Evolutionary conservation across 257 asterid genomes (phyloP).

Genomic region (Solanum rostratum): DNA sequence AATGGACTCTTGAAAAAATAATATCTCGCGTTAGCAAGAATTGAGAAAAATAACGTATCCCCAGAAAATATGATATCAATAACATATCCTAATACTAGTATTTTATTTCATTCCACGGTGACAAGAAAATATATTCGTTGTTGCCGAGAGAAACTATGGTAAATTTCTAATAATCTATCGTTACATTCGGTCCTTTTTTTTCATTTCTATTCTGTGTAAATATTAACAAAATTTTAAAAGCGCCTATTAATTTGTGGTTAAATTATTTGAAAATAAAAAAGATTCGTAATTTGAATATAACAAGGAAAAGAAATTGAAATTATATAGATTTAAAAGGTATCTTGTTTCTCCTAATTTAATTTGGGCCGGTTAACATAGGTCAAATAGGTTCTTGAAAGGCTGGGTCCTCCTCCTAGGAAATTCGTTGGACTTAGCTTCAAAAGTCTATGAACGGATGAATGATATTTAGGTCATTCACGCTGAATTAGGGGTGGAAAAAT

Average conservation of each 20-base stretch:
- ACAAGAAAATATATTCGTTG: not conserved
- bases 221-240: not conserved
- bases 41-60: too few species aligned
- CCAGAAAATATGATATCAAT: too few species aligned
- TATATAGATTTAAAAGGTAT: not conserved
- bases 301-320: not conserved
- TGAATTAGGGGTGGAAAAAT: too few species aligned
- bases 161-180: not conserved
- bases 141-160: not conserved
- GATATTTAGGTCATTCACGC: not conserved
- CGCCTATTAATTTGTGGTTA: not conserved
- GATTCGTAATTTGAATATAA: not conserved
- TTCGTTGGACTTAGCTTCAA: not conserved
- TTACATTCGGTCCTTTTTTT: not conserved
- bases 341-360: not conserved
- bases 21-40: too few species aligned
- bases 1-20: not conserved
- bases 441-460: not conserved
- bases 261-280: too few species aligned
- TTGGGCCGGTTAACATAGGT: not conserved
- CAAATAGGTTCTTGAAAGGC: not conserved
- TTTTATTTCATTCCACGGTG: not conserved
- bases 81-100: too few species aligned
- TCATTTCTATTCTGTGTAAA: not conserved
- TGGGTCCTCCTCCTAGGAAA: not conserved